phyloP scores from a whole-genome alignment of 495 filamentous ascomycete genomes.

The Aspergillus incahuasiensis region DNA sequence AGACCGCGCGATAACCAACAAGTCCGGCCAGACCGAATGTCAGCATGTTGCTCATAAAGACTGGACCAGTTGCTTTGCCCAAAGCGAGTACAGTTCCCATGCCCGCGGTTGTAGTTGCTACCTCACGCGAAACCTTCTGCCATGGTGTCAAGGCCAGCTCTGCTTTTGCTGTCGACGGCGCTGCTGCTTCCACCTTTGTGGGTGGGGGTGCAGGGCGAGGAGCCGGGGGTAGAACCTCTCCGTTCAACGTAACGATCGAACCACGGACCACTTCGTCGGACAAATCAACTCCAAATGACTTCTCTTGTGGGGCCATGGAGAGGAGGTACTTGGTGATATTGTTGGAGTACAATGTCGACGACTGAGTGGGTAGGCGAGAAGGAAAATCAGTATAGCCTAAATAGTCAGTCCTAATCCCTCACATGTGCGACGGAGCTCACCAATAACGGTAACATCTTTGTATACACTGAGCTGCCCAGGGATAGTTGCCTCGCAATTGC shows the following conservation, averaged over 20 bases:
- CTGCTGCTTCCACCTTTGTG: constrained; percentile 46
- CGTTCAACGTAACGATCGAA: constrained; percentile 69
- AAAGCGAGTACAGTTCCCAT: constrained; percentile 68
- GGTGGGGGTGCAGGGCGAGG: constrained; percentile 65
- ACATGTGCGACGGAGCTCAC: constrained; percentile 29
- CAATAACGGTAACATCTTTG: constrained; percentile 75
- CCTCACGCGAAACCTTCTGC: constrained; percentile 69
- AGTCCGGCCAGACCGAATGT: constrained; percentile 73
- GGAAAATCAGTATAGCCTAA: constrained; percentile 76
- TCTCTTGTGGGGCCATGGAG: constrained; percentile 69
- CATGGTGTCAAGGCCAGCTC: constrained; percentile 66
- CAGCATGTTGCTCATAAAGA: constrained; percentile 80
- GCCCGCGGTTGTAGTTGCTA: constrained; percentile 61
- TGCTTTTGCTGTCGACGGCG: constrained; percentile 48
- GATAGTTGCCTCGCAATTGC: constrained; percentile 73
- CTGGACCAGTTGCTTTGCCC: constrained; percentile 68
- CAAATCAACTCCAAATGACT: constrained; percentile 68
- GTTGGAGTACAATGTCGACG: constrained; percentile 79
- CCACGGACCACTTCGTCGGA: constrained; percentile 76
- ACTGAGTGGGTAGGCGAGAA: constrained; percentile 73
- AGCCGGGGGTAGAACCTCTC: constrained; percentile 65
- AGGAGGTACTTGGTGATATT: constrained; percentile 80
- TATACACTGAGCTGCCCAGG: constrained; percentile 61
- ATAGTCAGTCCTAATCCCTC: constrained; percentile 6
- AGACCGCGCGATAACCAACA: constrained; percentile 76